Base-by-base conservation (phyloP, 345 rosid species). In the Gossypium rotundifolium region DNA sequence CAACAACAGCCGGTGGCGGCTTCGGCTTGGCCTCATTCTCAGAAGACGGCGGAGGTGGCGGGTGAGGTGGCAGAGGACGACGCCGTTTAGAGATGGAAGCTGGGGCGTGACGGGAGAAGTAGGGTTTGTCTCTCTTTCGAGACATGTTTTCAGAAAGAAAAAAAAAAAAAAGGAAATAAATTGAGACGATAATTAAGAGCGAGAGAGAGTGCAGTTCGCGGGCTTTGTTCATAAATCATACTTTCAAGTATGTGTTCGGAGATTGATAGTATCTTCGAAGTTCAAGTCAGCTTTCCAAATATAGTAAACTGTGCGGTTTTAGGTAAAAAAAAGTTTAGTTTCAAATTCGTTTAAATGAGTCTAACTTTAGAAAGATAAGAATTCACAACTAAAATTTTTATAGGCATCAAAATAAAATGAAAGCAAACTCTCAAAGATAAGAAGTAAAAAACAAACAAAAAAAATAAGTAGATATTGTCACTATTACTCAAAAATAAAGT, bases 1-100 rank as follows among this genome's bases (percentile, higher is more conserved):
- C 87, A 16, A 89, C 82, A 4, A 94, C 79, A 9, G 90, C 88
- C 2, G 91, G 93, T 1, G 97, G 94, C 10, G 93, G 88, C 0
- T 81, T 78, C 2, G 83, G 87, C 78, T 86, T 91, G 1, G 45
- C 3, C 53, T 76, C 84, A 72, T 62, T 60, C 7, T 61, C 79
- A 52, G 27, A 51, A 68, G 42, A 20, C 3, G 65, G 75, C 73
- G 20, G 76, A 1, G 58, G 78, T 72, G 40, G 77, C 1, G 72
- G 84, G 65, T 23, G 79, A 75, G 40, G 82, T 78, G 9, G 85
- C 80, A 81, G 79, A 20, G 87, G 84, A 77, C 96, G 91, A 60
- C 92, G 93, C 6, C 97, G 89, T 74, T 94, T 92, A 2, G 81
- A 79, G 69, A 53, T 62, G 65, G 87, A 78, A 52, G 77, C 62